Percentiles rank a stretch among this genome's conserved stretches.
These are phyloP conservation scores for Allantophomopsis cytisporea DNA, from an alignment of 2,329 filamentous ascomycete genomes.

Conservation along the genomic window DNA sequence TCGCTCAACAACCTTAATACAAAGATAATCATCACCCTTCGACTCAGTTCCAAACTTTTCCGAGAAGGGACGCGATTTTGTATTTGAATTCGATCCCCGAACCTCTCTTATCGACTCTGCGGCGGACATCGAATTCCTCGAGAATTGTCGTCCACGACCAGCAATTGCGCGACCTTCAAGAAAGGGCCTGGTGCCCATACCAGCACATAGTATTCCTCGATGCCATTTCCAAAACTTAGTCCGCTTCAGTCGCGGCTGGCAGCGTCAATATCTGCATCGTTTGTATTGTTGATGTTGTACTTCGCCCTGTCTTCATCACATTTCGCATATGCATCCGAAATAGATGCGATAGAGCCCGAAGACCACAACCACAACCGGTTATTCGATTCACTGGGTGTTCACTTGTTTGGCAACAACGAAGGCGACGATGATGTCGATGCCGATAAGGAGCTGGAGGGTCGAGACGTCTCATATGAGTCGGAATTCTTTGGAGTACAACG, in stretches of 20 bases:
- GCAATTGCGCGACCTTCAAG: too few species aligned
- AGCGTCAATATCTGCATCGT: conserved; percentile 48
- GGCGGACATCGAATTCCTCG: too few species aligned
- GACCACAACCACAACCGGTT: conserved; percentile 32
- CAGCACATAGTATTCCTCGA: conserved; percentile 7
- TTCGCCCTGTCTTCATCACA: conserved; percentile 42
- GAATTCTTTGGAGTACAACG: conserved; percentile 47
- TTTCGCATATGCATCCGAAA: conserved; percentile 49
- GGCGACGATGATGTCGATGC: conserved; percentile 17
- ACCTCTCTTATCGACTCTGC: too few species aligned
- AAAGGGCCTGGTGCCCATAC: too few species aligned
- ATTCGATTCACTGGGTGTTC: conserved; percentile 14
- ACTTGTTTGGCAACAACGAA: conserved; percentile 9
- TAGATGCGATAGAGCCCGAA: conserved; percentile 25
- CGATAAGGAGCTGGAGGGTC: conserved; percentile 17
- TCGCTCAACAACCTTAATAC: too few species aligned
- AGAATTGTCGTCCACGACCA: too few species aligned
- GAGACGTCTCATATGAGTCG: conserved; percentile 36
- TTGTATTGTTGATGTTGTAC: conserved; percentile 46
- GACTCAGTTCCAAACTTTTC: too few species aligned
- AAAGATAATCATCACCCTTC: too few species aligned
- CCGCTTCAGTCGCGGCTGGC: conserved; percentile 60
- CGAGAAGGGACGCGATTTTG: too few species aligned
- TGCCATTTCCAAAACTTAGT: conserved; percentile 35
- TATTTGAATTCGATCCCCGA: too few species aligned